These are phyloP conservation scores for Anthracocystis walkeri DNA, from an alignment of 1,284 basidiomycete species.

Conservation along the genomic window DNA sequence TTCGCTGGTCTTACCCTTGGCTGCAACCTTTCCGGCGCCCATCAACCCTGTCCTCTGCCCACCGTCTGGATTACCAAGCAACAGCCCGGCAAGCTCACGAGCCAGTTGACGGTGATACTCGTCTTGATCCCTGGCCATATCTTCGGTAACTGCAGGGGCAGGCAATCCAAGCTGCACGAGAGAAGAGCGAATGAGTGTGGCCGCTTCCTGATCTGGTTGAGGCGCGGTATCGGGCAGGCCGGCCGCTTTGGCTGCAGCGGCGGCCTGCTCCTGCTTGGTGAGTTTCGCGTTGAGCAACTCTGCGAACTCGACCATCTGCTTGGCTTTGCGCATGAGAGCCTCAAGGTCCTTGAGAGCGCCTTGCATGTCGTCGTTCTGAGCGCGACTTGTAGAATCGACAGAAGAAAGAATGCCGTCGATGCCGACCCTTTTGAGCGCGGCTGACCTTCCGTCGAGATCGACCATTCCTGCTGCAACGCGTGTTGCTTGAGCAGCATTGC, in stretches of 20 bases:
- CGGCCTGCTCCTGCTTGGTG: slow-evolving; percentile 73
- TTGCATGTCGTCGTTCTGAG: slow-evolving; percentile 79
- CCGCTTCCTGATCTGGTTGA: slow-evolving; percentile 73
- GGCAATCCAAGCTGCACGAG: slow-evolving; percentile 88
- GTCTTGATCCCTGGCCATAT: slow-evolving; percentile 87
- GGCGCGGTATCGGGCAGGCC: slow-evolving; percentile 24
- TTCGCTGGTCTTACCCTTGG: slow-evolving; percentile 53
- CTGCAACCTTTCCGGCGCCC: slow-evolving; percentile 67
- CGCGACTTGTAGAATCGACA: slow-evolving; percentile 71
- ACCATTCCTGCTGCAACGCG: slow-evolving; percentile 37
- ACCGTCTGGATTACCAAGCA: slow-evolving; percentile 73
- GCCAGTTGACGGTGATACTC: slow-evolving; percentile 85
- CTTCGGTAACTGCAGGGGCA: slow-evolving; percentile 83
- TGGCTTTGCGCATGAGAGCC: slow-evolving; percentile 88
- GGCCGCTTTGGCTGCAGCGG: slow-evolving; percentile 33
- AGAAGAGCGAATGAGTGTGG: slow-evolving; percentile 78
- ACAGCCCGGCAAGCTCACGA: slow-evolving; percentile 81
- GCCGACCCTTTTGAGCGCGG: slow-evolving; percentile 45
- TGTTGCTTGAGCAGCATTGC: slow-evolving; percentile 13
- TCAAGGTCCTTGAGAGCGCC: slow-evolving; percentile 89
- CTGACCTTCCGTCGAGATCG: slow-evolving; percentile 52
- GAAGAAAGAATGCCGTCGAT: slow-evolving; percentile 48
- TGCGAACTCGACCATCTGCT: slow-evolving; percentile 89
- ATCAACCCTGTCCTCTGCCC: slow-evolving; percentile 67
- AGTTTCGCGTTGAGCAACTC: slow-evolving; percentile 87